These are phyloP conservation scores for Rhizoclosmatium sp. DNA, from an alignment of 192 early-diverging fungal species.

Conservation along the genomic window DNA sequence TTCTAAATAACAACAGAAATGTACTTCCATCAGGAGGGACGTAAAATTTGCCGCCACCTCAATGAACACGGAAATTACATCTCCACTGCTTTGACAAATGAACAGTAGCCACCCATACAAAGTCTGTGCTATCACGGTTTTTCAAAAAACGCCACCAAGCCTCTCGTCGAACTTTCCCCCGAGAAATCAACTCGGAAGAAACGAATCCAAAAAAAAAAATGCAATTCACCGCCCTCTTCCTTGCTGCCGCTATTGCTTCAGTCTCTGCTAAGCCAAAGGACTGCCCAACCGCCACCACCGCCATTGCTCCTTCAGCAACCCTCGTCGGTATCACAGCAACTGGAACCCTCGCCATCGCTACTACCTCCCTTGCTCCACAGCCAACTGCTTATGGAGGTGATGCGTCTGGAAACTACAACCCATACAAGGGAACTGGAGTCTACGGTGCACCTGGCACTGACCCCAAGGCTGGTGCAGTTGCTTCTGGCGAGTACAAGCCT, in stretches of 20 bases:
- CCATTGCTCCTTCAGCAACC: neutral
- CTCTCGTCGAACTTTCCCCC: neutral
- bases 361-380: neutral
- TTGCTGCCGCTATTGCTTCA: neutral
- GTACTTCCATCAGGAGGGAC: no score
- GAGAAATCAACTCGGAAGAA: neutral
- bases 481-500: no score
- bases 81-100: no score
- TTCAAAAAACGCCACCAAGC: no score
- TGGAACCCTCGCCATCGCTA: neutral
- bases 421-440: neutral
- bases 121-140: no score
- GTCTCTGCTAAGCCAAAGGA: neutral
- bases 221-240: neutral
- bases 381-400: conserved; percentile 6
- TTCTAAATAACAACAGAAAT: no score
- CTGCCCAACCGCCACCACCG: neutral
- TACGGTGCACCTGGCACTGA: neutral
- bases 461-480: no score
- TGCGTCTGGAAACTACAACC: conserved; percentile 4
- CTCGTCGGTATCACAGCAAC: neutral
- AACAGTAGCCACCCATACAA: no score
- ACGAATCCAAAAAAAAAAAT: neutral
- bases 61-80: neutral
- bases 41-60: neutral